Percentiles rank a stretch among this genome's conserved stretches.
Evolutionary conservation across 495 filamentous ascomycete genomes (phyloP).

Genomic region (Aspergillus panamensis): DNA sequence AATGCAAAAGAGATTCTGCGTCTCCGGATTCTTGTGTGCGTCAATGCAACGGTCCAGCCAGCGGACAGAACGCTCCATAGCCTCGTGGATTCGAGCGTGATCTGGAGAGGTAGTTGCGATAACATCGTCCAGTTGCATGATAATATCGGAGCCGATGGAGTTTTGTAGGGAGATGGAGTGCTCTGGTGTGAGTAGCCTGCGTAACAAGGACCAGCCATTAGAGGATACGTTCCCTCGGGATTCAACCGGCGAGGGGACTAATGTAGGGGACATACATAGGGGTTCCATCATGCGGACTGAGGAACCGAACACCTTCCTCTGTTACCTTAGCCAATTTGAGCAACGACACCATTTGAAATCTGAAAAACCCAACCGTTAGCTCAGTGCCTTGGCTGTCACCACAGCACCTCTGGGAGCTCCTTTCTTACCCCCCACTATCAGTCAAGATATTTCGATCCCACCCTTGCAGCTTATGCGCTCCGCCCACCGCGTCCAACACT

Average conservation of each 20-base stretch:
- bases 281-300: slow-evolving; percentile 88
- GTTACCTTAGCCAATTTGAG: slow-evolving; percentile 92
- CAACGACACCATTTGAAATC: slow-evolving; percentile 98
- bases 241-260: background rate
- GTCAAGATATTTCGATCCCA: slow-evolving; percentile 95
- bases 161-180: slow-evolving; percentile 97
- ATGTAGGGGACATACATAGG: slow-evolving; percentile 63
- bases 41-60: slow-evolving; percentile 97
- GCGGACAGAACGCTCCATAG: slow-evolving; percentile 94
- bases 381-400: background rate
- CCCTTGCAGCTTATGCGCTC: slow-evolving; percentile 88
- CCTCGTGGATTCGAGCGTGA: slow-evolving; percentile 78
- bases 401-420: background rate
- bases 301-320: slow-evolving; percentile 91
- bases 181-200: slow-evolving; percentile 85
- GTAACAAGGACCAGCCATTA: background rate
- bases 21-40: slow-evolving; percentile 77
- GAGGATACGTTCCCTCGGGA: background rate
- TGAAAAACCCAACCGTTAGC: slow-evolving; percentile 29
- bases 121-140: slow-evolving; percentile 99
- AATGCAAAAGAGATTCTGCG: slow-evolving; percentile 97
- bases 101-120: slow-evolving; percentile 93
- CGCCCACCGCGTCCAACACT: slow-evolving; percentile 78
- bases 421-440: slow-evolving; percentile 88
- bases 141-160: slow-evolving; percentile 96